phyloP scores from a whole-genome alignment of 495 filamentous ascomycete genomes.

The Xylaria bambusicola region DNA sequence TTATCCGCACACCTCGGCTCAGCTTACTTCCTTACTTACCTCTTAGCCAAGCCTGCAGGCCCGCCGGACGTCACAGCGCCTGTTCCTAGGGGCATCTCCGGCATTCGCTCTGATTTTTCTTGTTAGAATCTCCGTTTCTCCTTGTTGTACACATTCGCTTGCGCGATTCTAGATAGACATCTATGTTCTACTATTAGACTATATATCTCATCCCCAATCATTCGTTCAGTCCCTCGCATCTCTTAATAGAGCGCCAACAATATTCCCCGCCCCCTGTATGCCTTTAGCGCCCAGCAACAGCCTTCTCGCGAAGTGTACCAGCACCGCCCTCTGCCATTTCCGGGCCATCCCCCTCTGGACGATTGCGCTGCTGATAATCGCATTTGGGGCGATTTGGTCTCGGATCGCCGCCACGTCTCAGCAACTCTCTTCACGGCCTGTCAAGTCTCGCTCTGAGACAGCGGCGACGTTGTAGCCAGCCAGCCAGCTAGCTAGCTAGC shows the following conservation, averaged over 20 bases:
- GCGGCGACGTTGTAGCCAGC: slow-evolving; percentile 8
- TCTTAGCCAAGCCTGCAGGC: neutral
- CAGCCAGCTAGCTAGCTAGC: no score
- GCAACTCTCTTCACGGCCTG: neutral
- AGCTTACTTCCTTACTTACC: no score
- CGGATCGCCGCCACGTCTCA: slow-evolving; percentile 12
- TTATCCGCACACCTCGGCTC: slow-evolving; percentile 12
- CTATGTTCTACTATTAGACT: no score
- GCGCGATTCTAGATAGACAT: no score
- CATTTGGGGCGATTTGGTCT: slow-evolving; percentile 33
- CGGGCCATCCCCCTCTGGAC: slow-evolving; percentile 44
- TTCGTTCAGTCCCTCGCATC: no score
- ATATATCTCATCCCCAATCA: no score
- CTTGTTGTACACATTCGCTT: no score
- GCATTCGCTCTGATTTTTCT: no score
- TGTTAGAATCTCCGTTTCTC: no score
- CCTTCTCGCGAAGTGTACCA: slow-evolving; percentile 35
- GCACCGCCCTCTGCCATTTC: slow-evolving; percentile 41
- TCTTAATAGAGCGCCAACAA: no score
- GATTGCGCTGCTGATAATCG: slow-evolving; percentile 36
- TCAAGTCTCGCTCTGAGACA: neutral
- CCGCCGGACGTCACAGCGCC: neutral
- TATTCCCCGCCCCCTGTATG: slow-evolving; percentile 20
- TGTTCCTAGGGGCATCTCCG: no score
- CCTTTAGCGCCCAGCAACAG: slow-evolving; percentile 23